Base-by-base conservation (phyloP, 148 eudicot species). In the Drosera capensis region DNA sequence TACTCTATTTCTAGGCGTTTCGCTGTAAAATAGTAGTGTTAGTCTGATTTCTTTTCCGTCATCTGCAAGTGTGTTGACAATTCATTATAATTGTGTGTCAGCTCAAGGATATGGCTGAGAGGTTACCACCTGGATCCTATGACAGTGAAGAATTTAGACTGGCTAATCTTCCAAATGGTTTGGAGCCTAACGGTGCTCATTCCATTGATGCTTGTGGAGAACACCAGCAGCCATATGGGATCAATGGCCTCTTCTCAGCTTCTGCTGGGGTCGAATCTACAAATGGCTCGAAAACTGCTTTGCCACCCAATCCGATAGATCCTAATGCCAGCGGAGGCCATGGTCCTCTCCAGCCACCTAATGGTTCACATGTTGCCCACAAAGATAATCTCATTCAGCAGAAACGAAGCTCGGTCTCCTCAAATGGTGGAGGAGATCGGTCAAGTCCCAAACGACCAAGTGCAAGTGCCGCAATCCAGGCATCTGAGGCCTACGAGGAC, bases 71-170 rank as follows among this genome's bases (percentile, higher is more conserved):
- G 17, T 50, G 23, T 20, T 43, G 15, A 34, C 19, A 49, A 18
- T 45, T 46, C 1, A 5, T n/a, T 19, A 3, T 19, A 8, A 19
- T 41, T 3, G 8, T 25, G 1, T 5, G 6, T 16, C 77, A 88
- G 97, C 76, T 88, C 39, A 88, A 83, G 70, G 97, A 83, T 53
- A 75, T 88, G 80, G 97, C 94, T 21, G 97, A 84, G 56, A 71
- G 75, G 55, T 52, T 88, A 65, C 94, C 97, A 13, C 83, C 94
- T 23, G 97, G 80, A 35, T 70, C 68, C 23, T 84, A 77, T 38
- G 87, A 83, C 26, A 39, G 59, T 0, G 78, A 78, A 26, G 71
- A 50, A 55, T 37, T 65, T 23, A 74, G 59, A 46, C 64, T 64
- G n/a, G 59, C 70, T 29, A 64, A 59, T 42, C 47, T 71, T 40